Conservation (phyloP, 306 rosid genomes). For the Medicago lupulina region DNA sequence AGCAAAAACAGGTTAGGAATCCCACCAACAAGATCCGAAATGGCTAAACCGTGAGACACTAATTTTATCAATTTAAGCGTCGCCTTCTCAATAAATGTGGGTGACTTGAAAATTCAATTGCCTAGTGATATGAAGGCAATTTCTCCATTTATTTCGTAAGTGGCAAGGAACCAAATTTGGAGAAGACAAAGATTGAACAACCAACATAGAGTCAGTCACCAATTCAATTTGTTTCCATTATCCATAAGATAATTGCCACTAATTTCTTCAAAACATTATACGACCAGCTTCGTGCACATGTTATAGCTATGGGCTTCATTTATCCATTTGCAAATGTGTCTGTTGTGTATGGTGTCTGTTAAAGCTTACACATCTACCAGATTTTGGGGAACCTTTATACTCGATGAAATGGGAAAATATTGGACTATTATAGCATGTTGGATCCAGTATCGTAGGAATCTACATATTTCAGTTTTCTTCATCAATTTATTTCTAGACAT, state of each 20-base stretch:
- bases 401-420: background rate
- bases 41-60: background rate
- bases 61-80: background rate
- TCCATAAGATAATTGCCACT: constrained; percentile 24
- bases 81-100: background rate
- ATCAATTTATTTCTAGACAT: constrained; percentile 18
- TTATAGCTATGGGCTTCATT: constrained; percentile 31
- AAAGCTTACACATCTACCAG: constrained; percentile 14
- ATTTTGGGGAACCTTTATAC: constrained; percentile 39
- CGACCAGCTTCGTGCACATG: background rate
- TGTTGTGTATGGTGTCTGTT: constrained; percentile 22
- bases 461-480: constrained; percentile 31
- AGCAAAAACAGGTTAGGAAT: background rate
- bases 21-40: background rate
- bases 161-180: constrained; percentile 9
- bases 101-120: background rate
- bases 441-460: constrained; percentile 5
- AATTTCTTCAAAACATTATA: constrained; percentile 30
- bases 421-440: constrained; percentile 27
- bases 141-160: background rate
- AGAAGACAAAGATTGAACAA: background rate
- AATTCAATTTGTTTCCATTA: constrained; percentile 11
- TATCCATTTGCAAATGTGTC: background rate
- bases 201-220: background rate
- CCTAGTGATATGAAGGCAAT: background rate